Percentiles rank a stretch among this genome's conserved stretches.
Evolutionary conservation across 2,329 filamentous ascomycete genomes (phyloP).

Genomic region (Grosmannia huntii): DNA sequence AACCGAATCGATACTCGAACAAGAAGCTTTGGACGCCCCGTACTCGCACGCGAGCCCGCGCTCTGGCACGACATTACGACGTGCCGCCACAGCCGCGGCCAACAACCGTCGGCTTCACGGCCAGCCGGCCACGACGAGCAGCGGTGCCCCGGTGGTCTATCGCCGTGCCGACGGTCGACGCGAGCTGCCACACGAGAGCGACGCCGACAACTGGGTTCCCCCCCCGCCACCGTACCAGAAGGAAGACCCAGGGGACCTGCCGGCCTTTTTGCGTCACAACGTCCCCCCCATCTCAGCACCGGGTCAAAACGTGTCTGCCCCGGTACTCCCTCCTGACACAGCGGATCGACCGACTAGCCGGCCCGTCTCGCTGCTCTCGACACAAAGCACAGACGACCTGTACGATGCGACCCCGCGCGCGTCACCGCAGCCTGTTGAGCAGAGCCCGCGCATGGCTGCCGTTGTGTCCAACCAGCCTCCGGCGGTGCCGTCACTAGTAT

Average conservation of each 20-base stretch:
- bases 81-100: constrained; percentile 65
- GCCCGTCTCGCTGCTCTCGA: not conserved
- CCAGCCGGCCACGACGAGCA: constrained; percentile 37
- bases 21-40: constrained; percentile 53
- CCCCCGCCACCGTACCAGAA: constrained; percentile 70
- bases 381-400: constrained; percentile 1
- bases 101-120: constrained; percentile 55
- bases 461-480: constrained; percentile 19
- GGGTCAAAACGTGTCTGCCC: too few relatives aligned
- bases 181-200: constrained; percentile 72
- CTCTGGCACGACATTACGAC: constrained; percentile 55
- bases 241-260: constrained; percentile 45
- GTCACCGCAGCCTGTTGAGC: not conserved
- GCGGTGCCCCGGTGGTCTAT: constrained; percentile 45
- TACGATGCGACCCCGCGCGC: constrained; percentile 8
- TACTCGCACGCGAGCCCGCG: constrained; percentile 63
- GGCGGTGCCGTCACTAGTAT: not conserved
- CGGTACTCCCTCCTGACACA: too few relatives aligned
- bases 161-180: constrained; percentile 55
- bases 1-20: constrained; percentile 32
- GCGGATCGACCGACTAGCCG: constrained; percentile 3
- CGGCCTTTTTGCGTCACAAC: constrained; percentile 39
- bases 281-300: constrained; percentile 11
- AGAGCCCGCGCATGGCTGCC: constrained; percentile 8
- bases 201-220: constrained; percentile 80